phyloP scores from a whole-genome alignment of 2,329 filamentous ascomycete genomes.

The Lasiodiplodia sp. region DNA sequence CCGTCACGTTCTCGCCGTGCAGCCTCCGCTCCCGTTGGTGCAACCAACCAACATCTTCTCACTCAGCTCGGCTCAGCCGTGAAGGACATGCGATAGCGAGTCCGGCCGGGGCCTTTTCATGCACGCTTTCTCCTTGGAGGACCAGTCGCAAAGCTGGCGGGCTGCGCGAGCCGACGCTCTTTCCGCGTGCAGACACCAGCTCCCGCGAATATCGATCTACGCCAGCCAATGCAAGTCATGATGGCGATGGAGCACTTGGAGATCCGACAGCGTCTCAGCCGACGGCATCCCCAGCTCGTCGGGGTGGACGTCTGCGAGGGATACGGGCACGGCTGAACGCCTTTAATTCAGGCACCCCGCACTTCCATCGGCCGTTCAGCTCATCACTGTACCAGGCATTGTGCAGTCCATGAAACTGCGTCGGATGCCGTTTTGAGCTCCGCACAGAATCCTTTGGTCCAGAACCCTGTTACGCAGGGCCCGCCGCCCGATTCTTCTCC shows the following conservation, averaged over 20 bases:
- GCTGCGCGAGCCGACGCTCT: not conserved
- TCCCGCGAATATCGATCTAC: not conserved
- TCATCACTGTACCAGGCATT: not conserved
- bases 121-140: not conserved
- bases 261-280: not conserved
- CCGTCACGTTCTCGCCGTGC: constrained; percentile 21
- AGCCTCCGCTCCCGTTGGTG: constrained; percentile 10
- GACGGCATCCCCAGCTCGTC: not conserved
- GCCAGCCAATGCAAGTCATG: constrained; percentile 11
- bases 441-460: not conserved
- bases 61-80: not conserved
- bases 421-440: not conserved
- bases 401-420: not conserved
- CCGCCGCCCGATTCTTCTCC: not conserved
- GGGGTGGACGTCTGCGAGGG: not conserved
- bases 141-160: not conserved
- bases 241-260: not conserved
- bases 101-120: not conserved
- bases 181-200: not conserved
- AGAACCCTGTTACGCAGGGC: not conserved
- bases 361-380: not conserved
- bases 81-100: not conserved
- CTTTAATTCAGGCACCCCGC: not conserved
- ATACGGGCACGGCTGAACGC: not conserved
- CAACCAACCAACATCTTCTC: not conserved